A percentile compares a stretch with the other conserved stretches of the same genome.
phyloP scores from a whole-genome alignment of 2,329 filamentous ascomycete species.

The Dactylellina leptospora region DNA sequence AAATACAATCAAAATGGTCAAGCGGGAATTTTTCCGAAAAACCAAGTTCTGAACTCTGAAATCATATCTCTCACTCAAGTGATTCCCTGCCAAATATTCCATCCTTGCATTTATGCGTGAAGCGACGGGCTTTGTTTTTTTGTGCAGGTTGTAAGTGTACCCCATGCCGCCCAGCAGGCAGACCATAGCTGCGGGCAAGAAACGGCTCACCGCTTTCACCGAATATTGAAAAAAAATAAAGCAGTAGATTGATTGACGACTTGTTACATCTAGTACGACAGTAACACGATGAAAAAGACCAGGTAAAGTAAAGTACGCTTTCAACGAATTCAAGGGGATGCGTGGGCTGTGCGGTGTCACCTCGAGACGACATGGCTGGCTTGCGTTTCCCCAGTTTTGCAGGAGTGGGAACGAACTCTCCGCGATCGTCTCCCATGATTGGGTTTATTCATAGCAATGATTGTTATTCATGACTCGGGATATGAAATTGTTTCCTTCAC shows the following conservation, averaged over 20 bases:
- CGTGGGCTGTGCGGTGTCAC: constrained; percentile 22
- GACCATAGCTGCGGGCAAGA: constrained; percentile 23
- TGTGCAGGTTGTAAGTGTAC: constrained; percentile 21
- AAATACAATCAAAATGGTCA: constrained; percentile 22
- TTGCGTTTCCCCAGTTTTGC: constrained; percentile 23
- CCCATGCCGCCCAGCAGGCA: constrained; percentile 34
- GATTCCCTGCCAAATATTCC: constrained; percentile 13
- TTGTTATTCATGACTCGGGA: constrained; percentile 2
- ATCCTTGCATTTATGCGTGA: constrained; percentile 36
- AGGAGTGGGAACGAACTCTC: neutral
- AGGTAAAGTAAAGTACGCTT: neutral
- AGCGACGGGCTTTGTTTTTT: constrained; percentile 26
- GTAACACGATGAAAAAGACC: constrained; percentile 15
- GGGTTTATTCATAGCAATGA: neutral
- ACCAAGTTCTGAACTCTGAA: constrained; percentile 11
- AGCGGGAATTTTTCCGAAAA: constrained; percentile 51
- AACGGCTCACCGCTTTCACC: constrained; percentile 9
- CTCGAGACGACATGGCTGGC: constrained; percentile 31
- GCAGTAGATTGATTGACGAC: constrained; percentile 14
- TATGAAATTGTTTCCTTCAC: constrained; percentile 6
- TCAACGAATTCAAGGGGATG: neutral
- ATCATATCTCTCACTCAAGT: constrained; percentile 1
- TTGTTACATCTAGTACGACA: constrained; percentile 37
- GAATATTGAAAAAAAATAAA: constrained; percentile 3
- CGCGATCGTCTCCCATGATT: constrained; percentile 7